Evolutionary conservation across 2,329 filamentous ascomycete species (phyloP), one percentile per base, ranked within the genome.

Genomic region (Teratosphaeria pseudoeucalypti): DNA sequence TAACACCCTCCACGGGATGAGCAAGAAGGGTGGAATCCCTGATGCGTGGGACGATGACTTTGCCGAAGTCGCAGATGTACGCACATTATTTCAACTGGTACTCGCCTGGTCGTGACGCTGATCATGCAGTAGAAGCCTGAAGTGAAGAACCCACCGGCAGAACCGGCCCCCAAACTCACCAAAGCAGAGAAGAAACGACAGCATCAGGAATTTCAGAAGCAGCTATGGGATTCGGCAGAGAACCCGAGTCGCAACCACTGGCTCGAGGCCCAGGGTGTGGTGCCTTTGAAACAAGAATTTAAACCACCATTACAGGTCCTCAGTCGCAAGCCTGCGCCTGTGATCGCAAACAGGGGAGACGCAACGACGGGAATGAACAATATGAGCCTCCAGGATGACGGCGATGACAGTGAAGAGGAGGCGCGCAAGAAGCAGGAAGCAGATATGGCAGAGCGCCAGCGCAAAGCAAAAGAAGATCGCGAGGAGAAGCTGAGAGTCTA

Each of bases 1-100:
- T 12, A n/a, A 49, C 19, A 49, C n/a, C n/a, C 7, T 54, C 26
- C 54, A 23, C 57, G 60, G 64, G 66, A 77, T 75, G 72, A 79
- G 71, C 66, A 75, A 76, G 72, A 76, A 79, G 67, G 64, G 66
- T 55, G 74, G 73, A 26, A 73, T 87, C 60, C 86, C 88, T 43
- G 84, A 91, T 72, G 92, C 90, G 23, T 96, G 92, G 92, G 90
- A 92, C 64, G 86, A 95, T 67, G 89, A 96, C 70, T 97, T 92
- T 91, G 89, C 92, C 72, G 76, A 78, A 6, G 82, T 88, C 70
- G 90, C 88, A 60, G 90, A 95, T 76, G 83, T 85, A 77, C 54
- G 71, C 60, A 39, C 52, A 47, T 54, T 26, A 34, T 55, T 12
- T 23, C 26, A 47, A 26, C 19, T 14, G 23, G 6, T 14, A 47